Base-by-base conservation (phyloP, 805 yeast species). In the Metschnikowia koreensis region DNA sequence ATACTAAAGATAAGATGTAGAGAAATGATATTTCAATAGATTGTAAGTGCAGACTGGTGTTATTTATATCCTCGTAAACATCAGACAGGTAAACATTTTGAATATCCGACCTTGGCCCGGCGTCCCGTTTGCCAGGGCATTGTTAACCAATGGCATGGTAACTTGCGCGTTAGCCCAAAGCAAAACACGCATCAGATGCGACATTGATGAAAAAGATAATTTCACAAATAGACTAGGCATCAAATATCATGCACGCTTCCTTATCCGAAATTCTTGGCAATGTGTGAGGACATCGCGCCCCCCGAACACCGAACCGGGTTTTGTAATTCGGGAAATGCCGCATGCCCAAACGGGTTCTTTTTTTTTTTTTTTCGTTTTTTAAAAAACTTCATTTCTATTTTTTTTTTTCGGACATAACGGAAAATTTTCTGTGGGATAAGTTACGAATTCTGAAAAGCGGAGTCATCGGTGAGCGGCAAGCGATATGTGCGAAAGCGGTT, bases 201-300 rank as follows among this genome's bases (percentile, higher is more conserved):
- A 37, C 42, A 47, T 41, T 39, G 50, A 47, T 47, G 50, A 47
- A 47, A 47, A 47, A 47, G 50, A 47, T 47, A 41, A 47, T 33
- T 28, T 44, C 13, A 22, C 8, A 16, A 10, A 29, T n/a, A 31
- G 31, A 16, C 7, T 15, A 41, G 11, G n/a, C 11, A 27, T 9
- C 12, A 16, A 5, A 2, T 10, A n/a, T 31, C n/a, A 44, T 38
- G 47, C 42, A 45, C n/a, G 27, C 6, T 29, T 16, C 15, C 29
- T 11, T 37, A 45, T 38, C 4, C 28, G 28, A 38, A 34, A 38
- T 12, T 31, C 37, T 45, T 45, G 44, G 39, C 48, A 31, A 12
- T 40, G 17, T 40, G 7, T 17, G 22, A 17, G 39, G 17, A 10
- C n/a, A 8, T 37, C 17, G 39, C 39, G 15, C 13, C 9, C 37